Conservation (phyloP, 2,329 filamentous ascomycete genomes). For the Dothistroma pini region DNA sequence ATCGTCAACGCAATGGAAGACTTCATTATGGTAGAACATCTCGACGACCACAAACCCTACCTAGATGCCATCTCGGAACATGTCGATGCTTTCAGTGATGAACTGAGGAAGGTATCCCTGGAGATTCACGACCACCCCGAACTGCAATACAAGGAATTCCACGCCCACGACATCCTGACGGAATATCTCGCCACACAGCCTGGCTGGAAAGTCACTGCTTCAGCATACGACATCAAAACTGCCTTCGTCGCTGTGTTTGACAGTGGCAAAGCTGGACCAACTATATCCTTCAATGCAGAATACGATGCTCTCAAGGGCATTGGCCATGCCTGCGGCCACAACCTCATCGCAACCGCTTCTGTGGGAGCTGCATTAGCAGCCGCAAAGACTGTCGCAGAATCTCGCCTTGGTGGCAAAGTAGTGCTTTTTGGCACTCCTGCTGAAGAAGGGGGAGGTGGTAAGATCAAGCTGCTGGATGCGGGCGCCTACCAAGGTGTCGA, state of each 20-base stretch:
- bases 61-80: constrained; percentile 37
- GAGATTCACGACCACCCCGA: constrained; percentile 53
- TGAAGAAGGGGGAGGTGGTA: constrained; percentile 31
- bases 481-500: constrained; percentile 42
- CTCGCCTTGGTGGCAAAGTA: constrained; percentile 36
- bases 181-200: constrained; percentile 45
- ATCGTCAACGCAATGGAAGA: constrained; percentile 2
- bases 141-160: constrained; percentile 39
- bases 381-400: constrained; percentile 30
- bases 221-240: constrained; percentile 51
- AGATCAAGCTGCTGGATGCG: constrained; percentile 43
- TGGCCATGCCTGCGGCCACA: constrained; percentile 47
- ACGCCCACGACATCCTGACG: constrained; percentile 51
- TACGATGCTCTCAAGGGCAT: constrained; percentile 41
- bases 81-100: constrained; percentile 40
- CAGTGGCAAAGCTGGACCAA: constrained; percentile 37
- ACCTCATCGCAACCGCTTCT: constrained; percentile 42
- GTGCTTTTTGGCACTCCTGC: constrained; percentile 45
- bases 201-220: constrained; percentile 50
- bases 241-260: constrained; percentile 53
- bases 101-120: constrained; percentile 47
- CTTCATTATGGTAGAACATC: constrained; percentile 10
- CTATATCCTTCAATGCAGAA: constrained; percentile 41
- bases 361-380: constrained; percentile 40
- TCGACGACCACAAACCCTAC: constrained; percentile 5